Conservation (phyloP, 345 rosid species). For the Populus simonii region DNA sequence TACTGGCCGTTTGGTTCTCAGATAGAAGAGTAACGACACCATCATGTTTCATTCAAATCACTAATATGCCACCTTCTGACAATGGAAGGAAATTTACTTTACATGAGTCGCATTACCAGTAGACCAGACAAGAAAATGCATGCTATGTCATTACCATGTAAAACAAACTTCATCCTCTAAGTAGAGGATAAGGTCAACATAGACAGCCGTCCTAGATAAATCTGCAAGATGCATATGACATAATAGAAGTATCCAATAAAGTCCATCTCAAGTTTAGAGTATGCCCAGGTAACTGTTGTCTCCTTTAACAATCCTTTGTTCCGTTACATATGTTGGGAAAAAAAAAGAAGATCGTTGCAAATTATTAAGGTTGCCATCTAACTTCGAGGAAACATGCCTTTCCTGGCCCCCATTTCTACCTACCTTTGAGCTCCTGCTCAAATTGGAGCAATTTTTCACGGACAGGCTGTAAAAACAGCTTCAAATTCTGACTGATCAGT, state of each 20-base stretch:
- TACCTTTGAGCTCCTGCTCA: slow-evolving; percentile 79
- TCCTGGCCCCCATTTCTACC: slow-evolving; percentile 29
- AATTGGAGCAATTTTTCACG: slow-evolving; percentile 67
- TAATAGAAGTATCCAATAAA: not conserved
- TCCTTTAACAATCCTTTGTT: slow-evolving; percentile 9
- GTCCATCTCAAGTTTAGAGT: not conserved
- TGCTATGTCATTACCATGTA: not conserved
- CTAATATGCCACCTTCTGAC: not conserved
- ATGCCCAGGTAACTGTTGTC: slow-evolving; percentile 1
- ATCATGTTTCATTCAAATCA: too few species aligned
- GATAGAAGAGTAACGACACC: too few species aligned
- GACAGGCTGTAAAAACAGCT: slow-evolving; percentile 64
- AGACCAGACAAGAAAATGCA: not conserved
- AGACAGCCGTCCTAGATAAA: not conserved
- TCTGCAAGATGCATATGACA: not conserved
- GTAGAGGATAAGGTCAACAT: not conserved
- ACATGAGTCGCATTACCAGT: not conserved
- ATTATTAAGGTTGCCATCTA: slow-evolving; percentile 4
- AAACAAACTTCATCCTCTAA: not conserved
- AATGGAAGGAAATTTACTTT: not conserved
- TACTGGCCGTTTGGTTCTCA: too few species aligned
- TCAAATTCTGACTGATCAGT: slow-evolving; percentile 52
- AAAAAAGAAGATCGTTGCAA: not conserved
- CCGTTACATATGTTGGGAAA: slow-evolving; percentile 2
- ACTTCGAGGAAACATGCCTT: not conserved